These are phyloP conservation scores for Synchytrium microbalum DNA, from an alignment of 371 early-diverging fungal genomes.

Conservation along the genomic window DNA sequence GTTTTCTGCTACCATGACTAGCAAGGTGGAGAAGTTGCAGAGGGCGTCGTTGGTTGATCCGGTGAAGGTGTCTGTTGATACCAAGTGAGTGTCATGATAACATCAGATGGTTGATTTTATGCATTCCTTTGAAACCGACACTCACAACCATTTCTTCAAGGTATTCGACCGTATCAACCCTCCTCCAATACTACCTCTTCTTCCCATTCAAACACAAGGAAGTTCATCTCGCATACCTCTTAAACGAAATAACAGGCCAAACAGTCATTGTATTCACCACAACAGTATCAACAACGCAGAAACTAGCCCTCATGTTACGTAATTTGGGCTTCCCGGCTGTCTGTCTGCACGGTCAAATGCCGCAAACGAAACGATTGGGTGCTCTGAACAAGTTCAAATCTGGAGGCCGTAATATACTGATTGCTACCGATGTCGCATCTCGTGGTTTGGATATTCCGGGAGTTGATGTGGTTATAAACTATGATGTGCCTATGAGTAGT, in stretches of 20 bases:
- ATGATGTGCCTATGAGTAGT: conserved; percentile 87
- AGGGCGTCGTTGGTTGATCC: conserved; percentile 88
- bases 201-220: too few relatives aligned
- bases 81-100: conserved; percentile 46
- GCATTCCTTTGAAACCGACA: conserved; percentile 82
- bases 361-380: too few relatives aligned
- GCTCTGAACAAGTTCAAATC: conserved; percentile 89
- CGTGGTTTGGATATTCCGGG: conserved; percentile 80
- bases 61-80: conserved; percentile 83
- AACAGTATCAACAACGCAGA: too few relatives aligned
- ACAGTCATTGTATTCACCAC: too few relatives aligned
- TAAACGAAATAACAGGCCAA: too few relatives aligned
- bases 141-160: too few relatives aligned
- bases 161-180: too few relatives aligned
- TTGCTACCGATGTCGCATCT: conserved; percentile 55
- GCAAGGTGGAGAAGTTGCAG: conserved; percentile 78
- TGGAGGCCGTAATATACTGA: conserved; percentile 63
- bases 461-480: conserved; percentile 93
- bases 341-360: too few relatives aligned
- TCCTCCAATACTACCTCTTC: too few relatives aligned
- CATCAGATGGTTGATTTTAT: conserved; percentile 63
- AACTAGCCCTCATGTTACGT: too few relatives aligned
- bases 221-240: too few relatives aligned
- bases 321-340: too few relatives aligned
- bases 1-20: conserved; percentile 97